phyloP scores from a whole-genome alignment of 1,284 basidiomycete genomes.

The Irpex sp. region DNA sequence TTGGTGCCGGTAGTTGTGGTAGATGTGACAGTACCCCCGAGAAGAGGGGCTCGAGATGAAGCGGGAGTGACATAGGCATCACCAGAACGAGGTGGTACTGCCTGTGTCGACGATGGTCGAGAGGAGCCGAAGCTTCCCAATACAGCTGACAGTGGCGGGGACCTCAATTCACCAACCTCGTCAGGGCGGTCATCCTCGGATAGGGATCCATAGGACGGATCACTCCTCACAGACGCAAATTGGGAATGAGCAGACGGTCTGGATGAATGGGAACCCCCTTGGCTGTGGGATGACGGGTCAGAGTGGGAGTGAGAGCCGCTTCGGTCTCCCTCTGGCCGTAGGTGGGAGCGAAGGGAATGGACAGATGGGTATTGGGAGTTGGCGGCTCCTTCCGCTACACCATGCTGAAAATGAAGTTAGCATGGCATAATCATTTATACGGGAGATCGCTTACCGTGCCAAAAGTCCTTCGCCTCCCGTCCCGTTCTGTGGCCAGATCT shows the following conservation, averaged over 20 bases:
- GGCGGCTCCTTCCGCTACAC: conserved; percentile 39
- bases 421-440: neutral
- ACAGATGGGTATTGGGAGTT: conserved; percentile 59
- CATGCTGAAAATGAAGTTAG: conserved; percentile 25
- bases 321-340: conserved; percentile 40
- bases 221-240: conserved; percentile 33
- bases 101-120: conserved; percentile 14
- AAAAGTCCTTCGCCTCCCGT: conserved; percentile 51
- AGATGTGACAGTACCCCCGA: conserved; percentile 25
- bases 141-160: conserved; percentile 32
- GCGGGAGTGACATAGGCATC: conserved; percentile 5
- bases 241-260: conserved; percentile 43
- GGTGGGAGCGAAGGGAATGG: conserved; percentile 54
- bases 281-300: conserved; percentile 38
- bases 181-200: conserved; percentile 35
- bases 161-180: conserved; percentile 22
- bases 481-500: conserved; percentile 37
- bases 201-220: conserved; percentile 41
- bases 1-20: conserved; percentile 21
- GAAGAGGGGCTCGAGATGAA: conserved; percentile 13
- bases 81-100: neutral
- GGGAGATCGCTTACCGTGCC: conserved; percentile 43
- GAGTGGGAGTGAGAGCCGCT: conserved; percentile 50
- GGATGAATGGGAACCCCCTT: conserved; percentile 45
- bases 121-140: conserved; percentile 13